phyloP scores from a whole-genome alignment of 345 rosid species.

The Eucalyptus rudis region DNA sequence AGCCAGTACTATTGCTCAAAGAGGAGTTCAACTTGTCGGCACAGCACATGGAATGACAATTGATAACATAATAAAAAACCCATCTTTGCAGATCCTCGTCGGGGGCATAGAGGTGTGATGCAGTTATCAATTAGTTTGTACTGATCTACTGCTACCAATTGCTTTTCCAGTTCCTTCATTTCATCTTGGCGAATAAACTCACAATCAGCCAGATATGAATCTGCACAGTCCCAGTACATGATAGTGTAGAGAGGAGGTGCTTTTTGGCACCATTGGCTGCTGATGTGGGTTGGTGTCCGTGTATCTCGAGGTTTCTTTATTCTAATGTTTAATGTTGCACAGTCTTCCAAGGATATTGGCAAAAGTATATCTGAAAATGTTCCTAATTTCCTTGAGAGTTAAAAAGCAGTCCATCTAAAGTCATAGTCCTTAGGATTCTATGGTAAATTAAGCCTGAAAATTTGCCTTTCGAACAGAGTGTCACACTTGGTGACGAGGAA shows the following conservation, averaged over 20 bases:
- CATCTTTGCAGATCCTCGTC: slow-evolving; percentile 77
- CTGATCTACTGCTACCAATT: not conserved
- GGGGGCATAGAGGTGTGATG: slow-evolving; percentile 84
- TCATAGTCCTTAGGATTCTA: not conserved
- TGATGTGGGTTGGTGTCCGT: not conserved
- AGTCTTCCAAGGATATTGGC: not conserved
- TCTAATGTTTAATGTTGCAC: not conserved
- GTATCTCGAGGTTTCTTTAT: not conserved
- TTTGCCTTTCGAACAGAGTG: slow-evolving; percentile 40
- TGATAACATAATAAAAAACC: slow-evolving; percentile 85
- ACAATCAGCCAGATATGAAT: not conserved
- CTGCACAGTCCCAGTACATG: not conserved
- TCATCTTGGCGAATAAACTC: not conserved
- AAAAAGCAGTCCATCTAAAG: not conserved
- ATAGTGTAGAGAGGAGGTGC: not conserved
- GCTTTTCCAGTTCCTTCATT: not conserved
- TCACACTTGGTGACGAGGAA: slow-evolving; percentile 91
- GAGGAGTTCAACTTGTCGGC: slow-evolving; percentile 96
- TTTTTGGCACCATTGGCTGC: not conserved
- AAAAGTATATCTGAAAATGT: not conserved
- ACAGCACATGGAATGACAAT: slow-evolving; percentile 96
- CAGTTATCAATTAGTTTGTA: not conserved
- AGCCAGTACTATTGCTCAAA: slow-evolving; percentile 94
- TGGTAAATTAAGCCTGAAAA: not conserved
- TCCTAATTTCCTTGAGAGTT: not conserved